phyloP scores from a whole-genome alignment of 1,284 basidiomycete species.

The Microbotryomycetes sp. region DNA sequence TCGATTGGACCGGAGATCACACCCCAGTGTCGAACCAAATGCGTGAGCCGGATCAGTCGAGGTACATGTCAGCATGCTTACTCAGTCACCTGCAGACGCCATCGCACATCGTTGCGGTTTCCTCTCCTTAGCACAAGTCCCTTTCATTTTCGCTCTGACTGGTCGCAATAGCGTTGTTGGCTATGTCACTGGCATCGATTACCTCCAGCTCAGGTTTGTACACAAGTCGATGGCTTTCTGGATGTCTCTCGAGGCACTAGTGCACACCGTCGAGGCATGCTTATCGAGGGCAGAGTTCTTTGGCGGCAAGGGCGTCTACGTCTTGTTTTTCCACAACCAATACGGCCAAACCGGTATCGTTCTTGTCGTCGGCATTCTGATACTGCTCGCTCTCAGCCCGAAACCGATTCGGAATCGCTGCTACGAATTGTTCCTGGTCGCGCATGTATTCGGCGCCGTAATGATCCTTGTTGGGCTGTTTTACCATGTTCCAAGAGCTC shows the following conservation, averaged over 20 bases:
- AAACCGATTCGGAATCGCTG: conserved; percentile 10
- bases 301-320: conserved; percentile 11
- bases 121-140: conserved; percentile 26
- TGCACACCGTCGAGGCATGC: conserved; percentile 27
- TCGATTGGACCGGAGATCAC: not conserved
- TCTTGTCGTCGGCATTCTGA: conserved; percentile 19
- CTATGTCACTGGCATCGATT: conserved; percentile 26
- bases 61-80: not conserved
- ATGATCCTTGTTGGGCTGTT: conserved; percentile 19
- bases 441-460: conserved; percentile 22
- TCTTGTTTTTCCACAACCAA: conserved; percentile 15
- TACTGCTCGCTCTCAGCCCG: conserved; percentile 15
- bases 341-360: conserved; percentile 22
- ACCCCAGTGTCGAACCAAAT: not conserved
- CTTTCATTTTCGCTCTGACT: conserved; percentile 17
- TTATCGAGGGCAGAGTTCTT: conserved; percentile 13
- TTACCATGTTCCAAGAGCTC: conserved; percentile 20
- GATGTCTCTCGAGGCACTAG: conserved; percentile 11
- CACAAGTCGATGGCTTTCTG: conserved; percentile 18
- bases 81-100: conserved; percentile 8
- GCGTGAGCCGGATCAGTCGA: not conserved
- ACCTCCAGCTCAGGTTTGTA: conserved; percentile 10
- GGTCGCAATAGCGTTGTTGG: conserved; percentile 26
- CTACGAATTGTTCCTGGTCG: conserved; percentile 21
- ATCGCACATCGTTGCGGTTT: conserved; percentile 24